A percentile compares a stretch with the other conserved stretches of the same genome.
phyloP scores from a whole-genome alignment of 75 land plant genomes.

The Selaginella tamariscina region DNA sequence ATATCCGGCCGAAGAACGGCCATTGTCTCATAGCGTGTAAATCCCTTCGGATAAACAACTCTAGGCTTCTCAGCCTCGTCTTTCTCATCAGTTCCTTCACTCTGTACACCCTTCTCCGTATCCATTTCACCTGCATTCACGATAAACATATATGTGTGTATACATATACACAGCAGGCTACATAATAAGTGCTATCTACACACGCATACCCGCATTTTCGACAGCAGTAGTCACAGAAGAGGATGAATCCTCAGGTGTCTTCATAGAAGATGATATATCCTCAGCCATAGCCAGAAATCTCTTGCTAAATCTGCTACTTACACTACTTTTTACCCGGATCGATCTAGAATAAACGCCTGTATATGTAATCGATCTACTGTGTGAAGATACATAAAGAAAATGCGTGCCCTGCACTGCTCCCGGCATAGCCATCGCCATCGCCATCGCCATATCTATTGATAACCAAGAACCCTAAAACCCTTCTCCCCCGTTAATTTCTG shows the following conservation, averaged over 20 bases:
- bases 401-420: too few species aligned
- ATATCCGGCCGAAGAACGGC: conserved; percentile 82
- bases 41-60: conserved; percentile 26
- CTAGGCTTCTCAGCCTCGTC: neutral
- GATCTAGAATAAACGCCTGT: too few species aligned
- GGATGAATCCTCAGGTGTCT: too few species aligned
- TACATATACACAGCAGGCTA: too few species aligned
- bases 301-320: neutral
- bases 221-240: neutral
- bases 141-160: too few species aligned
- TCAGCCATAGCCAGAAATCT: neutral
- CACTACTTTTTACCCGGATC: too few species aligned
- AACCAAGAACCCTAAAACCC: conserved; percentile 1
- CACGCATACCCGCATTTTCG: neutral
- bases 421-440: neutral
- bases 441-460: neutral
- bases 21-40: conserved; percentile 85
- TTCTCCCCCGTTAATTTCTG: too few species aligned
- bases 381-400: too few species aligned
- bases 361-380: too few species aligned
- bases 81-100: neutral
- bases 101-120: neutral
- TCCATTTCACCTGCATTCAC: too few species aligned
- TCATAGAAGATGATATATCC: neutral
- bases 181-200: too few species aligned